phyloP scores from a whole-genome alignment of 108 stramenopile genomes.

The Cyclostephanos invisitatus region DNA sequence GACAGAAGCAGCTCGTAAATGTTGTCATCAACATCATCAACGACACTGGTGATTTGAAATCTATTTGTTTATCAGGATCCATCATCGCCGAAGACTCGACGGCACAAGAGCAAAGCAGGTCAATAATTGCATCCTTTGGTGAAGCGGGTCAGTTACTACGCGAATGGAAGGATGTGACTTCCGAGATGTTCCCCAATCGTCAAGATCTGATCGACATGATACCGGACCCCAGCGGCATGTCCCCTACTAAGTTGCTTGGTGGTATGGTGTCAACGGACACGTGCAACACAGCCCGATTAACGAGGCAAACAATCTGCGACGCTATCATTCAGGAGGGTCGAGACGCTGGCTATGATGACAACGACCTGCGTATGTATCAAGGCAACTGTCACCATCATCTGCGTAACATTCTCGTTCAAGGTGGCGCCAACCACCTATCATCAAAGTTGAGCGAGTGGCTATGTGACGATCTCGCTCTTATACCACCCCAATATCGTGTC shows the following conservation, averaged over 20 bases:
- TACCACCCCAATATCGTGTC: background rate
- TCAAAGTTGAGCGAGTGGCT: constrained; percentile 1
- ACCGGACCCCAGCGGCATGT: background rate
- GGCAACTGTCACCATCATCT: no score
- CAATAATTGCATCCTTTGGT: background rate
- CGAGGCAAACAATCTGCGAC: background rate
- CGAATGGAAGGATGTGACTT: background rate
- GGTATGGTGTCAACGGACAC: background rate
- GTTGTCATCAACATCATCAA: background rate
- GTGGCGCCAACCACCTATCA: no score
- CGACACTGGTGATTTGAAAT: background rate
- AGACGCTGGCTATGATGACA: background rate
- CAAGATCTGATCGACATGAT: background rate
- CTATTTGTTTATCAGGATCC: background rate
- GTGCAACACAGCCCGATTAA: background rate
- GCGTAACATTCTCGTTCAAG: no score
- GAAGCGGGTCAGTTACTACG: no score
- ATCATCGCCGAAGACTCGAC: constrained; percentile 12
- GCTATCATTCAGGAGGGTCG: background rate
- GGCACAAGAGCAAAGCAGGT: background rate
- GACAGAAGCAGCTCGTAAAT: constrained; percentile 7
- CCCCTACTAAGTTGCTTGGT: background rate
- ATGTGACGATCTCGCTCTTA: constrained; percentile 1
- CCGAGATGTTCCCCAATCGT: background rate
- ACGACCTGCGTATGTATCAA: background rate